Base-by-base conservation (phyloP, 164 flowering plant species). In the Vitis vinifera region DNA sequence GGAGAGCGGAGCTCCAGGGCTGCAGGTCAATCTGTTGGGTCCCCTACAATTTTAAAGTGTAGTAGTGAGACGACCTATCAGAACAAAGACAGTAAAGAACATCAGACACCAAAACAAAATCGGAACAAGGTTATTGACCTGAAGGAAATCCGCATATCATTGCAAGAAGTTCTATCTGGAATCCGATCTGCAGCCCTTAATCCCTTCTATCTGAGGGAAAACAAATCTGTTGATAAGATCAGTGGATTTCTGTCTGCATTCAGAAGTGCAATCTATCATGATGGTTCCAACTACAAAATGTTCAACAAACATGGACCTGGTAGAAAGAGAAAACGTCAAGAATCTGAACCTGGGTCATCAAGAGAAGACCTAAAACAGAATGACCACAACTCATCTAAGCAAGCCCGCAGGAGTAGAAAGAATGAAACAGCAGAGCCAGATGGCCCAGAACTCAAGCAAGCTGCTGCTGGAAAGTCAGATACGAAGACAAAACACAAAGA, bases 191-290 rank as follows among this genome's bases (percentile, higher is more conserved):
- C 70, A 50, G 80, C 86, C 49, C 15, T 51, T 48, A 48, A 59
- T 70, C 76, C 75, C 14, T 59, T 48, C 16, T 29, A 19, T 66
- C 15, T 30, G 29, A 58, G 13, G 68, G 68, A 57, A 11, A 49
- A 9, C 44, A 61, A 64, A 55, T 69, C 71, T 44, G 8, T 52
- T 29, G 73, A 72, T 11, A 67, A 9, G 59, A 55, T 67, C 50
- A 66, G 10, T 56, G 71, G 15, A 7, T 77, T 79, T 51, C 4
- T 79, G 17, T 68, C 66, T 3, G 37, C 13, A 8, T 75, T 63
- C 67, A 72, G 85, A 73, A 73, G 71, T 58, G 73, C 79, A 12
- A 23, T 72, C 15, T 76, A 52, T 67, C 47, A 50, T 8, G 29
- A 76, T 61, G 79, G 76, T 11, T 65, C 71, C 10, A 55, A 75